phyloP scores from a whole-genome alignment of 352 stramenopile genomes.

The Vaucheria bursata region DNA sequence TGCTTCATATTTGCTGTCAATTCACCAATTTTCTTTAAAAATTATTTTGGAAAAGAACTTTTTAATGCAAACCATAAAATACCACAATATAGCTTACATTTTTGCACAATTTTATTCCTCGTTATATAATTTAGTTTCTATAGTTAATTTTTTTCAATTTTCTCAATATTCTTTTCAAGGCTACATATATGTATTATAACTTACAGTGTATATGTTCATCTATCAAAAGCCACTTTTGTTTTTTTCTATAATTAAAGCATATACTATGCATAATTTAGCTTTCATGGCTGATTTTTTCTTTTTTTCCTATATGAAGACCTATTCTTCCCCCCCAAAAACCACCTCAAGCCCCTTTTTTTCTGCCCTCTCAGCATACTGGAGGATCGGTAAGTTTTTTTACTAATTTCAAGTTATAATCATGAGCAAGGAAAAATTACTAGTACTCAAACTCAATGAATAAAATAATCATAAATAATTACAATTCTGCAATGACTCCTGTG shows the following conservation, averaged over 20 bases:
- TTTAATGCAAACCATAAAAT: too few relatives aligned
- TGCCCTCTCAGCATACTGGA: constrained; percentile 61
- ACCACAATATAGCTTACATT: too few relatives aligned
- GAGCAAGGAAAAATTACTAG: too few relatives aligned
- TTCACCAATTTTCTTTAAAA: too few relatives aligned
- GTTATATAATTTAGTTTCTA: background rate
- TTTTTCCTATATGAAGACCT: constrained; percentile 46
- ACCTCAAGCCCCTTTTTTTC: constrained; percentile 81
- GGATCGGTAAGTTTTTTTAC: constrained; percentile 9
- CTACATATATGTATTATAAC: background rate
- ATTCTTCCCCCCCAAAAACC: constrained; percentile 73
- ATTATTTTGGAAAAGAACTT: too few relatives aligned
- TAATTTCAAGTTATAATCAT: background rate
- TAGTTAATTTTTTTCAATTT: background rate
- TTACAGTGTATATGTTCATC: background rate
- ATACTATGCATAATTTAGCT: too few relatives aligned
- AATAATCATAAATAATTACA: too few relatives aligned
- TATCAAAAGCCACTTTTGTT: too few relatives aligned
- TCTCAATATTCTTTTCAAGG: background rate
- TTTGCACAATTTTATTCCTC: too few relatives aligned
- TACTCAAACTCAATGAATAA: too few relatives aligned
- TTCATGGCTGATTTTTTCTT: background rate
- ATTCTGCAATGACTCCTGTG: too few relatives aligned
- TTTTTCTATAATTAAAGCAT: too few relatives aligned
- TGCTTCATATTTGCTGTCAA: background rate